Evolutionary conservation across 176 grass and related monocot genomes (phyloP), one percentile per base, ranked within the genome.

Genomic region (Carex scoparia): DNA sequence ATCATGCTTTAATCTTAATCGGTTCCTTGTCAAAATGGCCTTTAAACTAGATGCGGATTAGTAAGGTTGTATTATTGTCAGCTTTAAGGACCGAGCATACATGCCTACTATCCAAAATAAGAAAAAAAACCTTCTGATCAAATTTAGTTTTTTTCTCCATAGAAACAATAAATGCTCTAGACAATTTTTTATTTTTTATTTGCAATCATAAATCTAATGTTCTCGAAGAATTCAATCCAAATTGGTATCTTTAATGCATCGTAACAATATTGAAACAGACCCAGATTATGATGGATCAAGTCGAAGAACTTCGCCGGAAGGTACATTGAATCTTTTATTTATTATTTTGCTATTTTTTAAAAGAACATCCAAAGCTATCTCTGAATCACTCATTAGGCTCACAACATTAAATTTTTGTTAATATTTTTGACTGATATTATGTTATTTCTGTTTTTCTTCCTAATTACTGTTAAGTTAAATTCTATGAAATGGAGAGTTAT

Each of bases 291-390:
- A 88, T 95, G 87, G 91, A 99, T 60, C 91, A 99, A 60, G 87
- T 99, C 69, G 96, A 99, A 84, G 96, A 95, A 74, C 96, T 99
- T 80, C 91, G 93, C 80, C 88, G 86, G 46, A 95, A 99, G 88
- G 96, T 99, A 94, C 1, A 40, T 0, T 16, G 6, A 30, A 23
- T 1, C 4, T 27, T 27, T 65, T 67, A 40, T 57, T 27, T n/a
- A 40, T 64, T 5, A 56, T 53, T 55, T 55, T 66, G 7, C 18
- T 30, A 28, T 31, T 8, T 86, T 2, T 28, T 4, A 6, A 81
- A 33, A 35, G 1, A 35, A 69, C 13, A 57, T 28, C 16, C 33
- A 8, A 49, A 40, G 46, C 7, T 48, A 48, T 49, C 38, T 40
- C 38, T 5, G 38, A 10, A 8, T 49, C 46, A 49, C 46, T 49